phyloP scores from a whole-genome alignment of 768 basidiomycete species.

The Kwoniella botswanensis region DNA sequence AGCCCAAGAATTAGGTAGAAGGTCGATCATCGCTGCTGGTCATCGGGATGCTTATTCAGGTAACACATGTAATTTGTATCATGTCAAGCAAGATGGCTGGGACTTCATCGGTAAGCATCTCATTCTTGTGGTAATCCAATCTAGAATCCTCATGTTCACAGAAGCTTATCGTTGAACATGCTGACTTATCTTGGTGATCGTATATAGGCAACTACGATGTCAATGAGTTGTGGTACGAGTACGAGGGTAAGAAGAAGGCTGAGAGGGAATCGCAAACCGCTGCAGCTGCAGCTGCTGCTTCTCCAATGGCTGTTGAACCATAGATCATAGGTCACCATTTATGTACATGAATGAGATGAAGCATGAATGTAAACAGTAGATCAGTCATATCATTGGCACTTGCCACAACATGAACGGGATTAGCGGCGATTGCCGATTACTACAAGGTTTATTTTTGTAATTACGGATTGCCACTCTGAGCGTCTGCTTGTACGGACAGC shows the following conservation, averaged over 20 bases:
- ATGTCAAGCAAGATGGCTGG: constrained; percentile 95
- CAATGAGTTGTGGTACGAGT: constrained; percentile 84
- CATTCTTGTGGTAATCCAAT: no score
- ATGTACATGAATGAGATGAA: constrained; percentile 6
- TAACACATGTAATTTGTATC: constrained; percentile 94
- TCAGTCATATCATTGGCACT: background rate
- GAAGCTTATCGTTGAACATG: constrained; percentile 19
- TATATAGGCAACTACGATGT: constrained; percentile 86
- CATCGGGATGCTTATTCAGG: constrained; percentile 66
- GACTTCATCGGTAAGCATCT: constrained; percentile 76
- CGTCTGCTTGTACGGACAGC: background rate
- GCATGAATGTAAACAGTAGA: constrained; percentile 13
- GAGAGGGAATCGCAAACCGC: constrained; percentile 32
- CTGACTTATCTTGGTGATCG: background rate
- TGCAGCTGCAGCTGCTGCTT: constrained; percentile 30
- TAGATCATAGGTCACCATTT: constrained; percentile 6
- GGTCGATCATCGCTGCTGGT: constrained; percentile 95
- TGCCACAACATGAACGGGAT: constrained; percentile 6
- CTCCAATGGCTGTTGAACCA: constrained; percentile 32
- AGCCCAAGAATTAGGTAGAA: constrained; percentile 88
- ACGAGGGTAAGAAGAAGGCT: constrained; percentile 57
- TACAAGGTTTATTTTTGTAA: background rate
- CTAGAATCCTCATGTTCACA: no score
- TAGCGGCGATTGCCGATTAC: constrained; percentile 10
- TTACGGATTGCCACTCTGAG: constrained; percentile 2